Evolutionary conservation across 1,284 basidiomycete genomes (phyloP).

Genomic region (Leucoagaricus sp.): DNA sequence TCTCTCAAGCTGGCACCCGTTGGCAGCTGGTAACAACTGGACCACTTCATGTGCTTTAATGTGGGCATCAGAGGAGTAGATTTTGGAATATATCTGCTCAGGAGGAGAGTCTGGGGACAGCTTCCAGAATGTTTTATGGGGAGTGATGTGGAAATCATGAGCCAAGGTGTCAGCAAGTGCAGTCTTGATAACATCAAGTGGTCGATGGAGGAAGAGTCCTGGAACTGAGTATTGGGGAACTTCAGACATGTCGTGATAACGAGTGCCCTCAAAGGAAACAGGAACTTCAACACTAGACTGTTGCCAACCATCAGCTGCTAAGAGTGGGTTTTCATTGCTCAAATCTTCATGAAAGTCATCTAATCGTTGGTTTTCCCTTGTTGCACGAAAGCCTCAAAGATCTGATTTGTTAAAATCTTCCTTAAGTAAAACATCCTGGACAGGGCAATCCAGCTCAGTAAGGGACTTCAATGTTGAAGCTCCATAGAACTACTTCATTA

Average conservation of each 20-base stretch:
- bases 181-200: conserved; percentile 12
- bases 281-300: not conserved
- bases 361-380: no score
- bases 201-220: conserved; percentile 12
- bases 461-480: no score
- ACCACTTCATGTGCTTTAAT: not conserved
- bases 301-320: no score
- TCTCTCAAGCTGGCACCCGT: conserved; percentile 19
- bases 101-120: not conserved
- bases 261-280: not conserved
- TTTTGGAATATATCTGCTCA: conserved; percentile 1
- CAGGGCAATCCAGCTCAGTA: no score
- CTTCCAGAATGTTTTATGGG: conserved; percentile 8
- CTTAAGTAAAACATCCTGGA: conserved; percentile 18
- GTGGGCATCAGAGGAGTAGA: conserved; percentile 9
- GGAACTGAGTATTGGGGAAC: not conserved
- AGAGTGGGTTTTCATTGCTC: no score
- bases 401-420: conserved; percentile 26
- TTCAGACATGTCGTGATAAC: not conserved
- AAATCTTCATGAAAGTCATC: no score
- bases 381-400: no score
- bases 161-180: conserved; percentile 7
- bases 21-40: not conserved
- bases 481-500: no score
- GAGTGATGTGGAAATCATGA: conserved; percentile 14